phyloP scores from a whole-genome alignment of 768 basidiomycete species.

The Xerocomellus chrysenteron region DNA sequence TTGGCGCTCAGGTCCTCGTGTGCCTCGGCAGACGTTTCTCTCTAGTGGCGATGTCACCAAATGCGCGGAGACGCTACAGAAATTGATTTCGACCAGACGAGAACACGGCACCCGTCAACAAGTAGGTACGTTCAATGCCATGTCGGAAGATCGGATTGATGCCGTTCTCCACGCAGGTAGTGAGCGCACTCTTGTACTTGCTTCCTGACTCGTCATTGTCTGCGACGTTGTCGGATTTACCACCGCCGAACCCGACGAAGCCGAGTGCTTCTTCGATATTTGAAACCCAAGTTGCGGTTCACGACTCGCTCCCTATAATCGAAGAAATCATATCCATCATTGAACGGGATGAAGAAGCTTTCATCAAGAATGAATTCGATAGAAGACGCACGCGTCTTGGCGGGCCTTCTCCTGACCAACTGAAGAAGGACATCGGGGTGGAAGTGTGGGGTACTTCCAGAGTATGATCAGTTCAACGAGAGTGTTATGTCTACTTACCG shows the following conservation, averaged over 20 bases:
- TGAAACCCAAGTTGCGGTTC: constrained; percentile 57
- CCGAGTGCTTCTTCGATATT: constrained; percentile 62
- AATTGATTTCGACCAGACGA: constrained; percentile 61
- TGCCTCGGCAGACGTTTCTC: neutral
- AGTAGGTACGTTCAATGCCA: constrained; percentile 35
- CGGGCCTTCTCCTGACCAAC: constrained; percentile 55
- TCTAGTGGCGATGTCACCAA: constrained; percentile 71
- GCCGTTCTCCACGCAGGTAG: constrained; percentile 46
- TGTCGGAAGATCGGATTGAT: neutral
- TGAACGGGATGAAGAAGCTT: constrained; percentile 61
- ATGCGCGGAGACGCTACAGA: constrained; percentile 81
- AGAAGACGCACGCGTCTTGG: constrained; percentile 78
- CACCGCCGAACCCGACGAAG: constrained; percentile 73
- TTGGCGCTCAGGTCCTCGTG: neutral
- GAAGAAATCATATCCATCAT: constrained; percentile 67
- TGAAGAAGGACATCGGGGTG: constrained; percentile 61
- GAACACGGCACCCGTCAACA: constrained; percentile 59
- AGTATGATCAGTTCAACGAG: constrained; percentile 36
- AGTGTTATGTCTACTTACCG: constrained; percentile 8
- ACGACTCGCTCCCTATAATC: constrained; percentile 68
- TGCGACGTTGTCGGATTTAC: constrained; percentile 59
- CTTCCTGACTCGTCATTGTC: constrained; percentile 75
- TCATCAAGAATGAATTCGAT: constrained; percentile 65
- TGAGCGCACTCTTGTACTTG: constrained; percentile 61
- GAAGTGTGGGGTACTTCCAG: constrained; percentile 64